These are phyloP conservation scores for Lablab purpureus DNA, from an alignment of 306 rosid species.

Conservation along the genomic window DNA sequence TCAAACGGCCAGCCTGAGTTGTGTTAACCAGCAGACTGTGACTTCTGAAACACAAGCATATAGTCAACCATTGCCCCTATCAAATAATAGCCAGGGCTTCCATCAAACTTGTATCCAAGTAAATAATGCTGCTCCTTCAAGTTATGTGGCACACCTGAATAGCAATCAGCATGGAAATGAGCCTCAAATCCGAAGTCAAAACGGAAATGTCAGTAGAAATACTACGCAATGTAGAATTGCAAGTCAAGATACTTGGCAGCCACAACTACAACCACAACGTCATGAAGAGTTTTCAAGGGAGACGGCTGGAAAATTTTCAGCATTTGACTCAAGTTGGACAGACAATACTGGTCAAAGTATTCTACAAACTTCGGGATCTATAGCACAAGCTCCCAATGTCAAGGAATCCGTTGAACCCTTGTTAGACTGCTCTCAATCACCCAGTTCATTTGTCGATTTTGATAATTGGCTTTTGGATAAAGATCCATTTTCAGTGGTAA, in stretches of 20 bases:
- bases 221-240: slow-evolving; percentile 21
- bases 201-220: slow-evolving; percentile 30
- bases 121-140: slow-evolving; percentile 37
- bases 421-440: neutral
- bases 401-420: slow-evolving; percentile 41
- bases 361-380: slow-evolving; percentile 45
- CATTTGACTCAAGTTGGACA: slow-evolving; percentile 49
- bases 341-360: slow-evolving; percentile 48
- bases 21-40: slow-evolving; percentile 38
- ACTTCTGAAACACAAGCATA: slow-evolving; percentile 46
- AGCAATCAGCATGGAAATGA: slow-evolving; percentile 45
- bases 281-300: slow-evolving; percentile 40
- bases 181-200: slow-evolving; percentile 37
- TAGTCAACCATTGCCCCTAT: slow-evolving; percentile 45
- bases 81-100: slow-evolving; percentile 38
- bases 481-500: slow-evolving; percentile 38
- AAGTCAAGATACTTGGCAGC: slow-evolving; percentile 42
- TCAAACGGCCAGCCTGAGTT: slow-evolving; percentile 37
- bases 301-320: slow-evolving; percentile 34
- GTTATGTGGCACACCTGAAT: slow-evolving; percentile 40
- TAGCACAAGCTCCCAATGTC: slow-evolving; percentile 35
- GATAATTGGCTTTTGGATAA: slow-evolving; percentile 58
- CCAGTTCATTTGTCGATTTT: slow-evolving; percentile 32
- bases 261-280: slow-evolving; percentile 31
- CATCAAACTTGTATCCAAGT: slow-evolving; percentile 48